Evolutionary conservation across 225 moss, liverwort and hornwort genomes (phyloP).

Genomic region (Sphagnum contortum): DNA sequence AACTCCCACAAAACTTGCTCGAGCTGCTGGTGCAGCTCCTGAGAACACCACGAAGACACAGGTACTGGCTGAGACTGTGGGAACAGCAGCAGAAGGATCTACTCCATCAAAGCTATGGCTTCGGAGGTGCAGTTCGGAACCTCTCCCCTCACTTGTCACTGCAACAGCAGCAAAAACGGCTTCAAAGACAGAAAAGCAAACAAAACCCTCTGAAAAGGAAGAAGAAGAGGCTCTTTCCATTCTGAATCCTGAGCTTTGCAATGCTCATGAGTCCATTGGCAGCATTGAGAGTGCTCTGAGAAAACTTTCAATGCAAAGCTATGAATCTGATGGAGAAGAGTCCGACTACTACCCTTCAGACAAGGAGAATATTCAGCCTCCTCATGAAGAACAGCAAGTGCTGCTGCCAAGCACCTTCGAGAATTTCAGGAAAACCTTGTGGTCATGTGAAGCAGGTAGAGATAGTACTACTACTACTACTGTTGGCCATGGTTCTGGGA

Average conservation of each 20-base stretch:
- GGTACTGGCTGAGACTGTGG: constrained; percentile 12
- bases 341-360: constrained; percentile 41
- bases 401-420: constrained; percentile 6
- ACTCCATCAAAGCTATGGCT: constrained; percentile 52
- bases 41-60: constrained; percentile 31
- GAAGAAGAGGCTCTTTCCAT: constrained; percentile 12
- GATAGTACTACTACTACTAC: too few relatives aligned
- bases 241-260: constrained; percentile 13
- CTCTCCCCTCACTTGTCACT: constrained; percentile 27
- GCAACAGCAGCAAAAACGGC: constrained; percentile 6
- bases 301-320: constrained; percentile 10
- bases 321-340: constrained; percentile 25
- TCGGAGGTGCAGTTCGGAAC: constrained; percentile 46
- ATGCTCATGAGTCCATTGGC: constrained; percentile 1
- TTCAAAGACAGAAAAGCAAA: constrained; percentile 1
- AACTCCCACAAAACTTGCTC: constrained; percentile 16
- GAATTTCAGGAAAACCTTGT: too few relatives aligned
- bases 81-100: not conserved
- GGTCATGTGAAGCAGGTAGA: too few relatives aligned
- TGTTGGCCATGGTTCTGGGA: too few relatives aligned
- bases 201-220: constrained; percentile 5
- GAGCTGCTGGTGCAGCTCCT: constrained; percentile 34
- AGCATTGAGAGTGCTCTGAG: constrained; percentile 21
- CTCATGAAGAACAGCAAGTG: not conserved
- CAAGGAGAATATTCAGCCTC: constrained; percentile 55